Conservation (phyloP, 1,139 yeast genomes). For the Pichia terricola region DNA sequence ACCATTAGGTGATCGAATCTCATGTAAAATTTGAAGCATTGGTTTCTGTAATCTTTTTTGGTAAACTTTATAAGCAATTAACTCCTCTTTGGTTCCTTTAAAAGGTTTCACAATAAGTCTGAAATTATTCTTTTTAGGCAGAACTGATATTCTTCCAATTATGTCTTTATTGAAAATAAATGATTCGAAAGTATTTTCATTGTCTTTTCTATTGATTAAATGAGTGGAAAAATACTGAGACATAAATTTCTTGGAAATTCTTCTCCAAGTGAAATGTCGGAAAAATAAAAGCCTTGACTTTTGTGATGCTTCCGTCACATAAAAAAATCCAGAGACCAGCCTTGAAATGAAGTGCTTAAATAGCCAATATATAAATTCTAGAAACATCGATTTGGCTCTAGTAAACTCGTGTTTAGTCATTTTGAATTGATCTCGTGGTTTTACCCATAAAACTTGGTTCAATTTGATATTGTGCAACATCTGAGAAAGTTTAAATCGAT, state of each 20-base stretch:
- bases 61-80: constrained; percentile 23
- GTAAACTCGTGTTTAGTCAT: constrained; percentile 32
- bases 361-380: constrained; percentile 49
- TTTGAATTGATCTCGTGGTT: constrained; percentile 19
- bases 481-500: constrained; percentile 23
- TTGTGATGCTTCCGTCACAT: constrained; percentile 51
- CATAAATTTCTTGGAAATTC: constrained; percentile 34
- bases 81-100: constrained; percentile 24
- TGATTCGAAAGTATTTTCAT: constrained; percentile 17
- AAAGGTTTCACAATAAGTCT: constrained; percentile 53
- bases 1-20: constrained; percentile 11
- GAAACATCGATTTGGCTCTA: constrained; percentile 28
- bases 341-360: constrained; percentile 38
- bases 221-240: constrained; percentile 30
- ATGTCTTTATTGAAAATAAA: constrained; percentile 17
- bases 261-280: constrained; percentile 53
- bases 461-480: constrained; percentile 29
- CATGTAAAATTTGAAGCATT: constrained; percentile 21
- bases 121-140: constrained; percentile 51
- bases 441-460: constrained; percentile 41
- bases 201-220: constrained; percentile 18
- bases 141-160: constrained; percentile 27
- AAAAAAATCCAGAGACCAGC: constrained; percentile 49
- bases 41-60: constrained; percentile 29
- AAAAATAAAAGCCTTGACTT: constrained; percentile 36